Evolutionary conservation across 352 stramenopile species (phyloP), one percentile per base, ranked within the genome.

Genomic region (Globisporangium paddicum): DNA sequence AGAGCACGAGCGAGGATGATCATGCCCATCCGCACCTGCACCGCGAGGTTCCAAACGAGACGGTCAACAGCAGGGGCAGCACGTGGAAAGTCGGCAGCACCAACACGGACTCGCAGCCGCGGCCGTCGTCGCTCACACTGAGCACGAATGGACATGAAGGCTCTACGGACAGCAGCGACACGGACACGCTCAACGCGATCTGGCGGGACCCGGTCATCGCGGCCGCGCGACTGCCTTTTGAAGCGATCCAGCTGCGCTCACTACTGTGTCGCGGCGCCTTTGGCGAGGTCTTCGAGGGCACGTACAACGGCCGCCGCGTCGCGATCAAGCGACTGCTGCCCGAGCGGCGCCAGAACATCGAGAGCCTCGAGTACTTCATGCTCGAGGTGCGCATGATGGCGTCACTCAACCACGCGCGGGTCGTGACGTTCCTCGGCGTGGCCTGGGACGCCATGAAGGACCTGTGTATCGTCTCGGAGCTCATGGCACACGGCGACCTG

Each of bases 181-280:
- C 64, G 44, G 68, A 61, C 41, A 54, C 44, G 32, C 69, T 51
- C 48, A 62, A 32, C 50, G 61, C 38, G 28, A 65, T 84, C 5
- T 88, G 78, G 78, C 64, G 72, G 0, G 70, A 88, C 38, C 72
- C 72, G 0, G 64, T 64, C 13, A 75, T 88, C 54, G 63, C 85
- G 1, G 72, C 76, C 0, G 73, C 68, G 0, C 65, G 76, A 1
- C 66, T 84, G 26, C 77, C 77, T 10, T 79, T 79, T 63, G 75
- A 85, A 10, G 66, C 68, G 44, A 62, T 87, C 23, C 34, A 37
- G 1, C 35, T 66, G 0, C 63, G 71, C 9, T 67, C 72, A 0
- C 49, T 79, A 2, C 53, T 87, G 18, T 82, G 75, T 55, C 67
- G 69, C 0, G 77, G 77, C 19, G 75, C 71, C 11, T 84, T 79